Conservation (phyloP, 2,329 filamentous ascomycete species). For the Aspergillus tamarii region DNA sequence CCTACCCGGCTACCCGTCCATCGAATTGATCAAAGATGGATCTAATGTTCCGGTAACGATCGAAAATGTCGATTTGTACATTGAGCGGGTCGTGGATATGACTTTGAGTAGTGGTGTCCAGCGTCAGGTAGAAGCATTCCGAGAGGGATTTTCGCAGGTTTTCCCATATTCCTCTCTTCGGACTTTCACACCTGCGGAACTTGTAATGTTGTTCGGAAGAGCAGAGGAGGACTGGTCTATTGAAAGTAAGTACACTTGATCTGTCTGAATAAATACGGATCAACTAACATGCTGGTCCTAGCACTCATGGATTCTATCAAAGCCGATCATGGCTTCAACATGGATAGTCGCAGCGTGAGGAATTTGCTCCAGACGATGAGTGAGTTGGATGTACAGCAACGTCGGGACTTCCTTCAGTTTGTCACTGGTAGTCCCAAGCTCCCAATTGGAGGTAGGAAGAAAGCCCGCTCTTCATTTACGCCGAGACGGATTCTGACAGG, state of each 20-base stretch:
- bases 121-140: constrained; percentile 88
- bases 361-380: constrained; percentile 96
- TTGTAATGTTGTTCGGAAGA: constrained; percentile 91
- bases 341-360: constrained; percentile 94
- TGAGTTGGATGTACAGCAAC: constrained; percentile 72
- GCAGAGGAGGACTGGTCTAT: constrained; percentile 97
- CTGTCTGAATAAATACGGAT: background rate
- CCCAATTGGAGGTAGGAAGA: constrained; percentile 83
- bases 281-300: constrained; percentile 45
- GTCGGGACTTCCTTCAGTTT: constrained; percentile 94
- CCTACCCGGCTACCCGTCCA: constrained; percentile 82
- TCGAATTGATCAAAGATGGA: constrained; percentile 79
- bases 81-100: constrained; percentile 88
- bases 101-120: constrained; percentile 88
- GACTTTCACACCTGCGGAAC: constrained; percentile 91
- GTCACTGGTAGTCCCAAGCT: constrained; percentile 97
- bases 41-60: constrained; percentile 77
- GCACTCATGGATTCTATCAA: constrained; percentile 98
- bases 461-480: background rate
- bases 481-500: constrained; percentile 35
- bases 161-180: constrained; percentile 92
- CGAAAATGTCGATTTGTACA: constrained; percentile 85
- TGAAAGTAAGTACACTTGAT: constrained; percentile 70
- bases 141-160: constrained; percentile 87
- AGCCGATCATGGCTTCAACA: constrained; percentile 96